Conservation (phyloP, 2,329 filamentous ascomycete species). For the Fusarium avenaceum region DNA sequence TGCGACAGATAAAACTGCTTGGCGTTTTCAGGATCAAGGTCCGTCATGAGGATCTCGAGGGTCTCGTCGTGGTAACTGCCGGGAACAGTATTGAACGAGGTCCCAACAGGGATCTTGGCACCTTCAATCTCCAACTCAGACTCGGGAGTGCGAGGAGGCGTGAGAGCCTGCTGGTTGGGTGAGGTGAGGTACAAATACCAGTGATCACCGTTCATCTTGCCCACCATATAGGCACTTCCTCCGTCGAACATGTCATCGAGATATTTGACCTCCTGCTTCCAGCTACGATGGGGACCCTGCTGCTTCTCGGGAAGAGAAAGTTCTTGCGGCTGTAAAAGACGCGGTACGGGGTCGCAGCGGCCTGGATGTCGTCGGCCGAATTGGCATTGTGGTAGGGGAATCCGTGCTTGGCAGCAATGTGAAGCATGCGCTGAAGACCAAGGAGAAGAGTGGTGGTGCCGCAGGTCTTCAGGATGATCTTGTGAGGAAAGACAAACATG, state of each 20-base stretch:
- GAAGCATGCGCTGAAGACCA: constrained; percentile 89
- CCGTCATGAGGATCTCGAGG: constrained; percentile 79
- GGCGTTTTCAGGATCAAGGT: constrained; percentile 75
- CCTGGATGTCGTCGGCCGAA: constrained; percentile 74
- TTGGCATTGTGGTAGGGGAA: constrained; percentile 84
- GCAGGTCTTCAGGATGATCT: constrained; percentile 98
- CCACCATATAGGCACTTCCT: constrained; percentile 98
- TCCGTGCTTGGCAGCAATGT: constrained; percentile 90
- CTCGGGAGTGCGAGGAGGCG: constrained; percentile 84
- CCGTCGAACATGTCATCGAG: constrained; percentile 92
- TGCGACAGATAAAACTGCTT: constrained; percentile 77
- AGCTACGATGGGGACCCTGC: constrained; percentile 94
- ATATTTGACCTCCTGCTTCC: constrained; percentile 94
- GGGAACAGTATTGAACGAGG: constrained; percentile 57
- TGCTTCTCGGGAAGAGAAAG: constrained; percentile 95
- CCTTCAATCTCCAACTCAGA: constrained; percentile 61
- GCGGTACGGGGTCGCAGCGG: constrained; percentile 89
- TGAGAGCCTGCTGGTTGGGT: constrained; percentile 80
- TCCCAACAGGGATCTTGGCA: constrained; percentile 69
- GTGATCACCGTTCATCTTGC: constrained; percentile 99
- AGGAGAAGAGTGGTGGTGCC: constrained; percentile 94
- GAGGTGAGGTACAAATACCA: constrained; percentile 99
- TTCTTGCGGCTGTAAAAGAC: constrained; percentile 99
- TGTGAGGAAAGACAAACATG: constrained; percentile 99
- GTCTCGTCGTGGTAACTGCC: constrained; percentile 78